Evolutionary conservation across 176 grass and related monocot species (phyloP).

Genomic region (Rhynchospora pubera): DNA sequence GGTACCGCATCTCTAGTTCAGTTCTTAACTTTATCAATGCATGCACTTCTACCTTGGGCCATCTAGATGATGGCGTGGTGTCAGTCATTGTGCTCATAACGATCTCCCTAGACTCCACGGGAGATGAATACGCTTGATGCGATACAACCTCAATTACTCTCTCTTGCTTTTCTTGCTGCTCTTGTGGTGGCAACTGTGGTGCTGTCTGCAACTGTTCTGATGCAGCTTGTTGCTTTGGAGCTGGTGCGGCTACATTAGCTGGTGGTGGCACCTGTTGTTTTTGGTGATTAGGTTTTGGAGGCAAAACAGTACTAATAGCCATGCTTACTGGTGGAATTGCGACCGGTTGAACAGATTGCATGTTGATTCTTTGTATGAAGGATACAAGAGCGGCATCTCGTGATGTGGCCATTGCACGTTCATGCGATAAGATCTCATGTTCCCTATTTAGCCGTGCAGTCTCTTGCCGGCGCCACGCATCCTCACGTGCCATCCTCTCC

Average conservation of each 20-base stretch:
- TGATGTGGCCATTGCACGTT: conserved; percentile 58
- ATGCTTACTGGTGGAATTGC: background rate
- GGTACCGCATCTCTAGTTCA: conserved; percentile 54
- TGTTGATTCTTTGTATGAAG: conserved; percentile 67
- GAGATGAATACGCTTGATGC: background rate
- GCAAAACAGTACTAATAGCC: background rate
- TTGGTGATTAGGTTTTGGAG: conserved; percentile 8
- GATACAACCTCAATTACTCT: conserved; percentile 11
- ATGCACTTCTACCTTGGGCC: conserved; percentile 85
- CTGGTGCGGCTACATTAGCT: background rate
- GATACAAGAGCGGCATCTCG: conserved; percentile 69
- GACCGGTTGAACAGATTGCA: conserved; percentile 30
- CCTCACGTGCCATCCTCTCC: conserved; percentile 70
- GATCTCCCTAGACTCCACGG: background rate
- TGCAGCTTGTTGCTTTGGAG: background rate
- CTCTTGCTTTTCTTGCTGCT: conserved; percentile 25
- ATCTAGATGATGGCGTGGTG: conserved; percentile 52
- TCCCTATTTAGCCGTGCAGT: conserved; percentile 53
- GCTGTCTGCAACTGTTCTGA: background rate
- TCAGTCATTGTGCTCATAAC: conserved; percentile 5
- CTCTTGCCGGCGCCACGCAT: conserved; percentile 72
- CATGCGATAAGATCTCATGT: conserved; percentile 48
- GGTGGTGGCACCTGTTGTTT: background rate
- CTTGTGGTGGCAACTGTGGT: conserved; percentile 17
- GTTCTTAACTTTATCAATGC: conserved; percentile 64